phyloP scores from a whole-genome alignment of 352 stramenopile genomes.

The Blastocystis sp. region DNA sequence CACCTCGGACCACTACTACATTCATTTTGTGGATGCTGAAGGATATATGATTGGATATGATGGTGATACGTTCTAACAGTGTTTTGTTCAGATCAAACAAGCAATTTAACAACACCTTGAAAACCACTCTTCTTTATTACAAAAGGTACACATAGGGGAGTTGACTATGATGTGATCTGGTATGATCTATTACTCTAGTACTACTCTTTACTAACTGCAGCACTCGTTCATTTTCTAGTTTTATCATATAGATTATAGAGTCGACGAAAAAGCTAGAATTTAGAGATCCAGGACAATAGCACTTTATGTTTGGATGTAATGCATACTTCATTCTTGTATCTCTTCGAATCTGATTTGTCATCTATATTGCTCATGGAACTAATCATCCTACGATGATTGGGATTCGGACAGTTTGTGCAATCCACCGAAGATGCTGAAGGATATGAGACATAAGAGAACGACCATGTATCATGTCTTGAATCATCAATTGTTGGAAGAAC shows the following conservation, averaged over 20 bases:
- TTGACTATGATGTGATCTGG: neutral
- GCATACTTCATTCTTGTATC: neutral
- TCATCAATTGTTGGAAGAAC: neutral
- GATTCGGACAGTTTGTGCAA: neutral
- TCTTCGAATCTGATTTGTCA: slow-evolving; percentile 8
- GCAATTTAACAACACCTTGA: neutral
- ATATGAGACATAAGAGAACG: neutral
- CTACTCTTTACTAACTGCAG: neutral
- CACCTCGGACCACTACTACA: slow-evolving; percentile 59
- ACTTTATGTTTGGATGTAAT: slow-evolving; percentile 25
- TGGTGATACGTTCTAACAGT: slow-evolving; percentile 57
- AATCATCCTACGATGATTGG: neutral
- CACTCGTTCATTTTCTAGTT: neutral
- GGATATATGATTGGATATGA: slow-evolving; percentile 68
- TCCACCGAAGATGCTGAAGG: neutral
- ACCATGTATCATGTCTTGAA: neutral
- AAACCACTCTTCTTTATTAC: neutral
- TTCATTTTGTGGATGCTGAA: slow-evolving; percentile 59
- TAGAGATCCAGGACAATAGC: neutral
- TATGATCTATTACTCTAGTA: neutral
- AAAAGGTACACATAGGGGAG: neutral
- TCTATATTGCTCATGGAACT: neutral
- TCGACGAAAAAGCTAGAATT: slow-evolving; percentile 20
- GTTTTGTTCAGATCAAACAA: slow-evolving; percentile 29
- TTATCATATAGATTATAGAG: neutral